Base-by-base conservation (phyloP, 2,329 filamentous ascomycete genomes). In the Sclerotinia spermophila region DNA sequence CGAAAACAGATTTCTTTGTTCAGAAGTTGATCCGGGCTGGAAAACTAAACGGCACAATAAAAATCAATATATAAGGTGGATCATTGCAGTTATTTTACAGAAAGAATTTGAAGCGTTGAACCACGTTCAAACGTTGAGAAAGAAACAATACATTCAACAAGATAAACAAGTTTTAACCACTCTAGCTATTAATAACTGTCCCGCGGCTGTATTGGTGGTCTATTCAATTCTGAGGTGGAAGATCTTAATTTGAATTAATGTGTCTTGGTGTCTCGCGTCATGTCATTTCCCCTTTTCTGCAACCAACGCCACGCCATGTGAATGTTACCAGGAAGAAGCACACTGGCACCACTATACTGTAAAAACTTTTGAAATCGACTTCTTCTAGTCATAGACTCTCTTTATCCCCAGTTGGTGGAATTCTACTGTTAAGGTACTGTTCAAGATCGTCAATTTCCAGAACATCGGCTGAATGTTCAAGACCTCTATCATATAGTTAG, bases 391-490 rank as follows among this genome's bases (percentile, higher is more conserved):
- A 77, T 38, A 74, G 59, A 35, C 68, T 64, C 33, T 68, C 27
- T 60, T 81, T 80, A 33, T 82, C 80, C 33, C 76, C 82, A 67
- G 81, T 73, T 0, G 82, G 77, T 7, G 86, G 84, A 67, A 89
- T 80, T 59, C 81, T 81, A 70, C 81, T 78, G 45, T 76, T 79
- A 67, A 90, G 73, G 73, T 87, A 89, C 0, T 77, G 79, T 81
- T 96, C 93, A 27, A 97, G 84, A 76, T 97, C 92, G 73, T 96
- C 87, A 69, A 97, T 88, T 82, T 97, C 95, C 73, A 91, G 83
- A 7, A 89, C 84, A 75, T 89, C 90, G 2, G 93, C 93, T 7
- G 89, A 91, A 80, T 98, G 95, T 21, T 84, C 84, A 79, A 97
- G 86, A 17, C 86, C 86, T 71, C 90, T 92, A 59, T 27, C 33